Evolutionary conservation across 1,139 yeast genomes (phyloP).

Genomic region (Hemisphaericaspora subhashii): DNA sequence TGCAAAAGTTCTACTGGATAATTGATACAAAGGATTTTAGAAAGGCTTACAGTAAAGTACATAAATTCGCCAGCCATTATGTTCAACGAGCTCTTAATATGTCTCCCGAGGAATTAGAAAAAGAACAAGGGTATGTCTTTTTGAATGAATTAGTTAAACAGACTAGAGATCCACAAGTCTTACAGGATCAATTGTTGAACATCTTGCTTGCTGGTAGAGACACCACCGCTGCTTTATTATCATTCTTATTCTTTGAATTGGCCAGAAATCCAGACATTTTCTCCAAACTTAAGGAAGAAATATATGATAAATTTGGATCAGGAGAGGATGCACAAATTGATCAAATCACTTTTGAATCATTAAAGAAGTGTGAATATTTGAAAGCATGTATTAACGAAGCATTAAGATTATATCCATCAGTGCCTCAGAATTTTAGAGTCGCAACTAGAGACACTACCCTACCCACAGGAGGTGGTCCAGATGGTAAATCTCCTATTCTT

Average conservation of each 20-base stretch:
- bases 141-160: constrained; percentile 51
- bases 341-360: constrained; percentile 40
- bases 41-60: constrained; percentile 28
- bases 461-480: constrained; percentile 56
- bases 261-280: constrained; percentile 44
- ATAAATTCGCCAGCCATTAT: constrained; percentile 32
- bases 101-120: constrained; percentile 32
- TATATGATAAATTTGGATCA: constrained; percentile 33
- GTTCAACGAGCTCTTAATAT: constrained; percentile 31
- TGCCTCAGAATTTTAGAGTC: constrained; percentile 48
- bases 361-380: constrained; percentile 51
- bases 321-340: constrained; percentile 27
- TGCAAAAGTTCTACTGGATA: constrained; percentile 36
- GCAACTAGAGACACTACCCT: constrained; percentile 47
- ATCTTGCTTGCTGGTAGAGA: constrained; percentile 58
- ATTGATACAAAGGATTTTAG: constrained; percentile 34
- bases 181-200: constrained; percentile 53
- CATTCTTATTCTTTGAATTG: constrained; percentile 47
- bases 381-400: constrained; percentile 50
- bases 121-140: constrained; percentile 47
- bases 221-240: constrained; percentile 56
- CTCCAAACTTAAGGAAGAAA: constrained; percentile 37
- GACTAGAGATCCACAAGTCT: constrained; percentile 48
- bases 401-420: constrained; percentile 54
- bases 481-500: constrained; percentile 42